Conservation (phyloP, 1,284 basidiomycete genomes). For the Garcileccinum viscosum region DNA sequence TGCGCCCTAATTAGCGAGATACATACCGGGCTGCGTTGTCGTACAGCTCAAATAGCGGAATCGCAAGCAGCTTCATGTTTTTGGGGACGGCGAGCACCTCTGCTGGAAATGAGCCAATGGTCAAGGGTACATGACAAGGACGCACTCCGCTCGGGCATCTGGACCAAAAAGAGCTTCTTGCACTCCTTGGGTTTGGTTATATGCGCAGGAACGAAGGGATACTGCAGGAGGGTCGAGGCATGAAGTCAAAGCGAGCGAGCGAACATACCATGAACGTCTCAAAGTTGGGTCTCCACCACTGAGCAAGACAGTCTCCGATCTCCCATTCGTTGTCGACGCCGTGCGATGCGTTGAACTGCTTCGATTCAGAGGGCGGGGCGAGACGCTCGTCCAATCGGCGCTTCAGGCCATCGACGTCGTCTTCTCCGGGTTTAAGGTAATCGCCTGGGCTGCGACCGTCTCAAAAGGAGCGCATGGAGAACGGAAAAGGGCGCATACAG, state of each 20-base stretch:
- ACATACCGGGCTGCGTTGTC: constrained; percentile 89
- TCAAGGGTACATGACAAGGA: constrained; percentile 23
- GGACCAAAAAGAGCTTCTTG: constrained; percentile 95
- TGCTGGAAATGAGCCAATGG: constrained; percentile 41
- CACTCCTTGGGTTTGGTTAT: constrained; percentile 98
- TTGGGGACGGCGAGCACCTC: constrained; percentile 95
- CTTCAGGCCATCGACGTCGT: constrained; percentile 89
- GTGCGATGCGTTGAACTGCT: constrained; percentile 73
- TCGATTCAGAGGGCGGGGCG: constrained; percentile 71
- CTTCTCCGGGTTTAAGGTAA: constrained; percentile 95
- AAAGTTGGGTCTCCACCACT: constrained; percentile 98
- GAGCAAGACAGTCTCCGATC: constrained; percentile 91
- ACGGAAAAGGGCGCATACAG: constrained; percentile 62
- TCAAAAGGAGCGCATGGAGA: constrained; percentile 1
- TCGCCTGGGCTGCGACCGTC: constrained; percentile 83
- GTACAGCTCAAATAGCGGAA: constrained; percentile 95
- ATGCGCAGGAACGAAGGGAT: constrained; percentile 96
- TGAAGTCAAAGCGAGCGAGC: neutral
- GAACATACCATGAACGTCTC: constrained; percentile 94
- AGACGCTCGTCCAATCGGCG: constrained; percentile 87
- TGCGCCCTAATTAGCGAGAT: neutral
- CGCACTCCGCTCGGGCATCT: constrained; percentile 93
- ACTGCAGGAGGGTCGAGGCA: constrained; percentile 56
- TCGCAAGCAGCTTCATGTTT: constrained; percentile 98
- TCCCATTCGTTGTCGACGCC: constrained; percentile 91